Evolutionary conservation across 2,329 filamentous ascomycete species (phyloP), one percentile per base, ranked within the genome.

Genomic region (Chrysoporthe deuterocubensis): DNA sequence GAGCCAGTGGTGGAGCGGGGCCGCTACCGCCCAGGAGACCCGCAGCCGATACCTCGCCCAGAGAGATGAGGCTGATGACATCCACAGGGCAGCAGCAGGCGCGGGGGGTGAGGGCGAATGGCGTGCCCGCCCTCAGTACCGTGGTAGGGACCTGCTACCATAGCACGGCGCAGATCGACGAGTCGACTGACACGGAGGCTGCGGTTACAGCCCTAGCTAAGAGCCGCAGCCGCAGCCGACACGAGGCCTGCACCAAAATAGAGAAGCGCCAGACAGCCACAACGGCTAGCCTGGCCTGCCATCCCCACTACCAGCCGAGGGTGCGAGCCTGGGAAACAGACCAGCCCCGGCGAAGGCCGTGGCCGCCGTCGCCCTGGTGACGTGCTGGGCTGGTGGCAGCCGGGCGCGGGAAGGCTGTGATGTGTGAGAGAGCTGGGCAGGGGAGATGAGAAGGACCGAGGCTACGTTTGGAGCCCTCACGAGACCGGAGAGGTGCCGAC

Each of bases 401-500:
- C 9, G 43, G 14, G 48, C 48, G 9, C 40, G 44, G 32, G n/a
- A n/a, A n/a, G 42, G 59, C 4, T 6, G 32, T 32, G 26, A 62
- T 44, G 5, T 6, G 18, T 18, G 32, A 16, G 18, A 59, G 26
- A 26, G 26, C 2, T 26, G 26, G 26, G 26, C 26, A 26, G 18
- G 54, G 63, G 56, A 60, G 56, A 65, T 65, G 54, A 60, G 46
- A 21, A 65, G 62, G 62, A 65, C 16, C 43, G 52, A 67, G 68
- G 62, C 62, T 62, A 46, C 48, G 62, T 68, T 69, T 65, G 67
- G 67, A 52, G 67, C 65, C 60, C 42, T 61, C 65, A 63, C 50
- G 57, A 69, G 34, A 48, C 58, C 62, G 68, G 68, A 64, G 57
- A 67, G 68, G 65, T 65, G 66, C 68, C 68, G 65, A 67, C 46